Conservation (phyloP, 345 rosid genomes). For the Carallia pectinifolia region DNA sequence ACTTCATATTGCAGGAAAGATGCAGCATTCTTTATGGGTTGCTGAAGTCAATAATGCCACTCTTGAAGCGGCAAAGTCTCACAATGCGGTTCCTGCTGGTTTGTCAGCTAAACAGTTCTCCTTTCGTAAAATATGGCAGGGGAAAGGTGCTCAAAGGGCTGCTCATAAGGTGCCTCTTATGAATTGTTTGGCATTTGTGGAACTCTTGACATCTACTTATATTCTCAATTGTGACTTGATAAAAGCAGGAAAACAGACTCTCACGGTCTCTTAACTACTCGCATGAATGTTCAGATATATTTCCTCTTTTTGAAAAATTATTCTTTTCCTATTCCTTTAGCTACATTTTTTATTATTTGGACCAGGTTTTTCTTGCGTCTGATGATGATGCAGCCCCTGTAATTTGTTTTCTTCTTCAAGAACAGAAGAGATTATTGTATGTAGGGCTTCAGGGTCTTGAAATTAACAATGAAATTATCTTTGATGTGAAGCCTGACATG, state of each 20-base stretch:
- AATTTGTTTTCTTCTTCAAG: conserved; percentile 82
- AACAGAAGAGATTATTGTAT: conserved; percentile 80
- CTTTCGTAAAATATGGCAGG: conserved; percentile 92
- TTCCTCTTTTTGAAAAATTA: neutral
- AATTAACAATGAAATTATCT: conserved; percentile 65
- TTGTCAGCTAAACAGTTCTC: conserved; percentile 55
- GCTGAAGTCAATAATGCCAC: conserved; percentile 61
- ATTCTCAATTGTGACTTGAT: no score
- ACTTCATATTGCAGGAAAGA: conserved; percentile 56
- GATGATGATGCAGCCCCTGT: conserved; percentile 75
- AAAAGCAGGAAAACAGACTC: no score
- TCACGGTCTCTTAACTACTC: no score
- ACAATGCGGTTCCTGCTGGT: conserved; percentile 46
- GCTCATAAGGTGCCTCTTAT: conserved; percentile 64
- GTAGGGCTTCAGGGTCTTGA: conserved; percentile 81
- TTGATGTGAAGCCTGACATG: conserved; percentile 77
- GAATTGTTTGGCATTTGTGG: conserved; percentile 11
- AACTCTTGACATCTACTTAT: neutral
- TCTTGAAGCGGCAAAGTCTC: conserved; percentile 43
- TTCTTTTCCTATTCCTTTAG: conserved; percentile 18
- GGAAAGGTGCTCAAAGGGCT: conserved; percentile 77
- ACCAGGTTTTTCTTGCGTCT: conserved; percentile 84
- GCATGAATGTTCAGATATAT: neutral
- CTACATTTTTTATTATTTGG: conserved; percentile 12
- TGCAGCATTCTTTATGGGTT: conserved; percentile 95